A percentile compares a stretch with the other conserved stretches of the same genome.
phyloP scores from a whole-genome alignment of 768 basidiomycete species.

The Steccherinum ochraceum region DNA sequence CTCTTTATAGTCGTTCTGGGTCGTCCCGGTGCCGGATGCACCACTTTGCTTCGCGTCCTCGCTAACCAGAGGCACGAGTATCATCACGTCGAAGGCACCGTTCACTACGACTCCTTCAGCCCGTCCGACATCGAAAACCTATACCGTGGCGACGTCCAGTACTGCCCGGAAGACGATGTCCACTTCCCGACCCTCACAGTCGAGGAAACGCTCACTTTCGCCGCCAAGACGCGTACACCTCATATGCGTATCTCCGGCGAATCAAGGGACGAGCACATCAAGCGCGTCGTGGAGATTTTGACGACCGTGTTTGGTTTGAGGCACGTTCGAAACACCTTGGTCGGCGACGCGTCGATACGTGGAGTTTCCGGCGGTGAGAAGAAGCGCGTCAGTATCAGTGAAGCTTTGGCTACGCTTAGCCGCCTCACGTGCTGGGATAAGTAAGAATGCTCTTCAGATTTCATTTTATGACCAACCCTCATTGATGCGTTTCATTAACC shows the following conservation, averaged over 20 bases:
- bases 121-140: conserved; percentile 55
- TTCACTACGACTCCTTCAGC: conserved; percentile 71
- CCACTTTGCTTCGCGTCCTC: conserved; percentile 75
- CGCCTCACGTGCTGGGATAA: conserved; percentile 74
- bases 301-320: conserved; percentile 70
- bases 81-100: conserved; percentile 59
- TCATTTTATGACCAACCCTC: background rate
- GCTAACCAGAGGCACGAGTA: conserved; percentile 71
- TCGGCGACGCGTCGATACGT: conserved; percentile 72
- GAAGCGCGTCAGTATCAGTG: conserved; percentile 79
- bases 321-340: conserved; percentile 63
- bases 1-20: conserved; percentile 65
- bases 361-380: conserved; percentile 73
- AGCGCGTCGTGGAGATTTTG: conserved; percentile 43
- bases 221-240: conserved; percentile 63
- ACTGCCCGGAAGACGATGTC: conserved; percentile 80
- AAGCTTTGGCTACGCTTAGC: conserved; percentile 57
- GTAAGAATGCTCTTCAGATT: conserved; percentile 27
- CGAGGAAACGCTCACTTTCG: conserved; percentile 66
- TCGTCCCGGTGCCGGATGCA: conserved; percentile 80
- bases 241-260: conserved; percentile 38
- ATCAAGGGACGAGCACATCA: conserved; percentile 36
- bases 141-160: conserved; percentile 76
- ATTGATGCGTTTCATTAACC: background rate
- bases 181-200: conserved; percentile 85